These are phyloP conservation scores for Phialophora macrospora DNA, from an alignment of 2,329 filamentous ascomycete genomes.

Conservation along the genomic window DNA sequence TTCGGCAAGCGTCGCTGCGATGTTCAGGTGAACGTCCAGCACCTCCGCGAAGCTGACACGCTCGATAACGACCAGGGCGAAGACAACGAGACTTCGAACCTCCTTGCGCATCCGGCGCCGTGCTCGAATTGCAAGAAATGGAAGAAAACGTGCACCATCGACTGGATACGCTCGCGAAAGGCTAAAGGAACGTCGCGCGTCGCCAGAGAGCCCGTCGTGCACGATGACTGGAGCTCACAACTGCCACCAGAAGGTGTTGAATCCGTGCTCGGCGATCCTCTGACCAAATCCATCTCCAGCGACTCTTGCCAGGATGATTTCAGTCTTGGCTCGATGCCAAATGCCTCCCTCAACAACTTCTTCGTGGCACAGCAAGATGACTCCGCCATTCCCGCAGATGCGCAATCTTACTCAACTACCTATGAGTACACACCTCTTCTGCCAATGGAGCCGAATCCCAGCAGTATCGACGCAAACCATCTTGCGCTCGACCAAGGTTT, in stretches of 20 bases:
- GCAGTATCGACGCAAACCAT: neutral
- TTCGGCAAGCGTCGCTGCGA: slow-evolving; percentile 55
- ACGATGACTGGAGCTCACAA: neutral
- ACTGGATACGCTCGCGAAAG: slow-evolving; percentile 24
- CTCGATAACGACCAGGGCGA: slow-evolving; percentile 12
- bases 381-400: neutral
- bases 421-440: slow-evolving; percentile 1
- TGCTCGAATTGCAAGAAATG: slow-evolving; percentile 53
- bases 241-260: slow-evolving; percentile 4
- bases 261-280: slow-evolving; percentile 9
- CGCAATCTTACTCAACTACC: slow-evolving; percentile 7
- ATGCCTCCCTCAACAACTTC: slow-evolving; percentile 7
- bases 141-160: slow-evolving; percentile 27
- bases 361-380: slow-evolving; percentile 2
- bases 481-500: slow-evolving; percentile 9
- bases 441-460: neutral
- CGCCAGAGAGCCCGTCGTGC: neutral
- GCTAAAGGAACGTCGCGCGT: slow-evolving; percentile 3
- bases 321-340: neutral
- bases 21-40: slow-evolving; percentile 42
- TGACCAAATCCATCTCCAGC: slow-evolving; percentile 16
- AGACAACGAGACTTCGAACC: slow-evolving; percentile 18
- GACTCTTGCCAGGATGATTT: slow-evolving; percentile 1
- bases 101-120: slow-evolving; percentile 31
- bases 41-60: slow-evolving; percentile 4